Evolutionary conservation across 768 basidiomycete species (phyloP), one percentile per base, ranked within the genome.

Genomic region (Tricholoma matsutake): DNA sequence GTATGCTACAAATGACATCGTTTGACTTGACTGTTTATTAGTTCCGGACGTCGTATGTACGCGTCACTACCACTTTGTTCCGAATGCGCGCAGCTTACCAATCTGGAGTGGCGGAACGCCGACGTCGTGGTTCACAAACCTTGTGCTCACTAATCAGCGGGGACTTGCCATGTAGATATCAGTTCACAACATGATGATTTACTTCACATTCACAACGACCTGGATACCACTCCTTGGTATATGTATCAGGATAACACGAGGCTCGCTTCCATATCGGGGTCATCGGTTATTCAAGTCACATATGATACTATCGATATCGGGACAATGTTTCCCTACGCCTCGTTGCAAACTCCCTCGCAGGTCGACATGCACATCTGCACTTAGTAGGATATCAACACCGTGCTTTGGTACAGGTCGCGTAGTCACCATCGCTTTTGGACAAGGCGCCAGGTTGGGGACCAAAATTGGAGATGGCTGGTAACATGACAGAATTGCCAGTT

Each of bases 1-100:
- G 61, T 49, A 58, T 58, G 57, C 37, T 58, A 62, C 61, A 62
- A 62, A 62, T 62, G 57, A 62, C 61, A 62, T 62, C 41, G 64
- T 64, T 60, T 65, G 41, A 70, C 57, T 67, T 71, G n/a, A n/a
- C n/a, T n/a, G n/a, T 65, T 35, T 57, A 62, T 39, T 61, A 62
- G 54, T 22, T 61, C 47, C 47, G 47, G 39, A 53, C 16, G 34
- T 25, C 22, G 57, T 22, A 29, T 14, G 37, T 20, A n/a, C 37
- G 55, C 59, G 47, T 55, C 54, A 20, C 35, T 3, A 56, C 41
- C 54, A 20, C 32, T 28, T 35, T 37, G 54, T 25, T 31, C 60
- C 54, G 55, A 9, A 56, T 61, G 45, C 45, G 53, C 54, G 41
- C 37, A 14, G 11, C 18, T 43, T 43, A 43, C 18, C 18, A 43